phyloP scores from a whole-genome alignment of 1,284 basidiomycete genomes.

The Moniliophthora roreri region DNA sequence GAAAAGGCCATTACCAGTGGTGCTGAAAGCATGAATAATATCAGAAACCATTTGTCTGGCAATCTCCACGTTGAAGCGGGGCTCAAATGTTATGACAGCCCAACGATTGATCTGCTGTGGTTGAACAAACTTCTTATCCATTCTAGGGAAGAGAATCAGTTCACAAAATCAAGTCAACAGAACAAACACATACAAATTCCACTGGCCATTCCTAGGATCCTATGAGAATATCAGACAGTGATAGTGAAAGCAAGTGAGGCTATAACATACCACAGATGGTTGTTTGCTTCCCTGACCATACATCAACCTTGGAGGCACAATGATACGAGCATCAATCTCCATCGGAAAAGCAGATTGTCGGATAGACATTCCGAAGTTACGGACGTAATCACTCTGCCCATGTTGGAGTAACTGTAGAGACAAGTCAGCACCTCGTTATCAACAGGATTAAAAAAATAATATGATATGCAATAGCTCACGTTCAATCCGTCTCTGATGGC shows the following conservation, averaged over 20 bases:
- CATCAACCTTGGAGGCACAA: constrained; percentile 8
- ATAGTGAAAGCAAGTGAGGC: background rate
- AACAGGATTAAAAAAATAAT: background rate
- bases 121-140: constrained; percentile 12
- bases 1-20: constrained; percentile 8
- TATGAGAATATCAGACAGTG: background rate
- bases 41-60: background rate
- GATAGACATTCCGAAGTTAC: constrained; percentile 13
- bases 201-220: constrained; percentile 6
- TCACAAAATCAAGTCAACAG: too few relatives aligned
- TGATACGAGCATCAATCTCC: constrained; percentile 4
- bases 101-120: constrained; percentile 8
- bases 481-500: constrained; percentile 45
- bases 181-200: constrained; percentile 11
- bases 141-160: constrained; percentile 2
- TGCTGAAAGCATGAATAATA: constrained; percentile 1
- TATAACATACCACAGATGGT: background rate
- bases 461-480: constrained; percentile 25
- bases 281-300: constrained; percentile 5
- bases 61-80: background rate
- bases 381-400: constrained; percentile 18
- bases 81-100: constrained; percentile 11
- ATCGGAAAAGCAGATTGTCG: background rate
- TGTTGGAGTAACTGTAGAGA: constrained; percentile 11
- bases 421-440: too few relatives aligned